phyloP scores from a whole-genome alignment of 2,329 filamentous ascomycete species.

The Colletotrichum shisoi region DNA sequence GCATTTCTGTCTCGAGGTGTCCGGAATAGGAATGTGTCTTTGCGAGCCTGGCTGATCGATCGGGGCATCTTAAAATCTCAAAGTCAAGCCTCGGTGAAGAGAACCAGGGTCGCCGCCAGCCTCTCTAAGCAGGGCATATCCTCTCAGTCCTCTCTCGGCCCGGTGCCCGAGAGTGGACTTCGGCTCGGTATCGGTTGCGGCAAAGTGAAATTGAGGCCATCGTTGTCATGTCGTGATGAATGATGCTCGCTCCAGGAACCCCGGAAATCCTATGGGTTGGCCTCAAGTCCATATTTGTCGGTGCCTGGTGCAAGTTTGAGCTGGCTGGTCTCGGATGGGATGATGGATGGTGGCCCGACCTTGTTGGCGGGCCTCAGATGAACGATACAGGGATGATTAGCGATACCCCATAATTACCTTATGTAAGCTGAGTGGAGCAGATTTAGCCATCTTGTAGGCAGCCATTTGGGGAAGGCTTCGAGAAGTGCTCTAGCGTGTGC shows the following conservation, averaged over 20 bases:
- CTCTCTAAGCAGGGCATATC: too few relatives aligned
- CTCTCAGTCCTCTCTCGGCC: too few relatives aligned
- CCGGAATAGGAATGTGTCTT: background rate
- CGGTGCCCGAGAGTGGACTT: background rate
- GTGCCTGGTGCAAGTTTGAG: background rate
- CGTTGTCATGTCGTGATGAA: background rate
- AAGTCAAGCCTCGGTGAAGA: slow-evolving; percentile 2
- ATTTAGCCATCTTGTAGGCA: background rate
- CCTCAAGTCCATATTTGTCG: background rate
- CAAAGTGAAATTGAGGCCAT: background rate
- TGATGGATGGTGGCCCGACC: background rate
- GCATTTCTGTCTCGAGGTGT: background rate
- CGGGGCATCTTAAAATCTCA: background rate
- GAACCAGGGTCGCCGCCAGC: background rate
- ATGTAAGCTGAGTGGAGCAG: too few relatives aligned
- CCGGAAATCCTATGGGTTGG: background rate
- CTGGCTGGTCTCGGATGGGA: too few relatives aligned
- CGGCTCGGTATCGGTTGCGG: too few relatives aligned
- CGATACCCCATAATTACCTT: too few relatives aligned
- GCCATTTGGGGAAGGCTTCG: slow-evolving; percentile 34
- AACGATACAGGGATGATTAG: background rate
- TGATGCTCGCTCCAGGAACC: background rate
- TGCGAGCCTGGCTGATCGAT: background rate
- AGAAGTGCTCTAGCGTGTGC: slow-evolving; percentile 18
- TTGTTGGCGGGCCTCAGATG: slow-evolving; percentile 15